Conservation (phyloP, 345 rosid genomes). For the Eucalyptus marginata region DNA sequence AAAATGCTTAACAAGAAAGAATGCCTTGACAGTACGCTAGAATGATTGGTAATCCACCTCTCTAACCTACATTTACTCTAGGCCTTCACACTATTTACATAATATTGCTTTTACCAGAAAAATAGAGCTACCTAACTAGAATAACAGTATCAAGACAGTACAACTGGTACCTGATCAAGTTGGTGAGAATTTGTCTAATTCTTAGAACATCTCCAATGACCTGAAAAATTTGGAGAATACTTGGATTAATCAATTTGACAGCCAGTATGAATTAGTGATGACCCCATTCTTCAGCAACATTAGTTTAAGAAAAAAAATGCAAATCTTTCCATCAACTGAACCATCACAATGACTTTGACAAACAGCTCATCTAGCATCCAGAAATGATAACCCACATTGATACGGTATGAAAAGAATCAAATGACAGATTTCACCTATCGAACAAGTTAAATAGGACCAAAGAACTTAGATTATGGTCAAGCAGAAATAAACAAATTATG, state of each 20-base stretch:
- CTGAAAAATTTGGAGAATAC: conserved; percentile 15
- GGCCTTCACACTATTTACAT: neutral
- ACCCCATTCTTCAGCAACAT: neutral
- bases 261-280: neutral
- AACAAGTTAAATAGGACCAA: neutral
- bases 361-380: neutral
- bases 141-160: neutral
- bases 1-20: neutral
- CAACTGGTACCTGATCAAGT: conserved; percentile 63
- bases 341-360: neutral
- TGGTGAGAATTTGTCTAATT: conserved; percentile 93
- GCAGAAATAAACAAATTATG: neutral
- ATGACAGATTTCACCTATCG: neutral
- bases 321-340: neutral
- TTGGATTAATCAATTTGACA: neutral
- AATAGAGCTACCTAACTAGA: neutral
- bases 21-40: neutral
- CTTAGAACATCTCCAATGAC: conserved; percentile 92
- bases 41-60: neutral
- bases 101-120: neutral
- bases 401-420: neutral
- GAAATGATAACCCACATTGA: neutral
- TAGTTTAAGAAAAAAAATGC: neutral
- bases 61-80: neutral
- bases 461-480: neutral